Evolutionary conservation across 768 basidiomycete genomes (phyloP).

Genomic region (Gelatoporia subvermispora): DNA sequence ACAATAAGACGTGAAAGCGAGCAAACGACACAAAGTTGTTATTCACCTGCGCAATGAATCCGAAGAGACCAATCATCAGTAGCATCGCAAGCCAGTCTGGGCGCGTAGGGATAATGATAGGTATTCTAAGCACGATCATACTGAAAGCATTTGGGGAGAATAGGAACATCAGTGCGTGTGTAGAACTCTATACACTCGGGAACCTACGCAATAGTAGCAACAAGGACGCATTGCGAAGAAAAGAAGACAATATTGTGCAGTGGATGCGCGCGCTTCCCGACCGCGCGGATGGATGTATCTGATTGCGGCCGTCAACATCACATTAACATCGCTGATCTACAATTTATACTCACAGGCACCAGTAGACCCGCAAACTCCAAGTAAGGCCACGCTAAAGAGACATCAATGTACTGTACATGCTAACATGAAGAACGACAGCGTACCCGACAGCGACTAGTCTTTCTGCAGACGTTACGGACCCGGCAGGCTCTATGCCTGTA

Average conservation of each 20-base stretch:
- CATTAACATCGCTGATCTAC: too few relatives aligned
- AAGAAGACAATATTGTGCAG: constrained; percentile 70
- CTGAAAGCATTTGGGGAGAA: constrained; percentile 20
- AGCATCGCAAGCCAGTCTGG: constrained; percentile 43
- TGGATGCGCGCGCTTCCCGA: constrained; percentile 73
- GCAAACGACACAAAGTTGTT: not conserved
- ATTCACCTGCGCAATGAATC: constrained; percentile 40
- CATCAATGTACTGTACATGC: not conserved
- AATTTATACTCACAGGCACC: constrained; percentile 66
- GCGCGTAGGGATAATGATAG: constrained; percentile 42
- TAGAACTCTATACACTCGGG: not conserved
- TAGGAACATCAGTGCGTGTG: too few relatives aligned
- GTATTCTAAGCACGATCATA: constrained; percentile 37
- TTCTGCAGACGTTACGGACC: constrained; percentile 22
- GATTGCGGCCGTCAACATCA: too few relatives aligned
- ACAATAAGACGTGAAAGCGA: too few relatives aligned
- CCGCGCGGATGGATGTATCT: constrained; percentile 56
- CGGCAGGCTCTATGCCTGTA: constrained; percentile 1
- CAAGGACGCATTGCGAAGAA: constrained; percentile 49
- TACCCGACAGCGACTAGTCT: constrained; percentile 61
- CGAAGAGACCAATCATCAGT: constrained; percentile 46
- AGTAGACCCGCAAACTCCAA: constrained; percentile 62
- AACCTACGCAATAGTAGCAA: constrained; percentile 27
- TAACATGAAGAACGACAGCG: constrained; percentile 7
- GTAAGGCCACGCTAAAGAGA: constrained; percentile 45